A percentile compares a stretch with the other conserved stretches of the same genome.
phyloP scores from a whole-genome alignment of 768 basidiomycete species.

The Atractiella rhizophila region DNA sequence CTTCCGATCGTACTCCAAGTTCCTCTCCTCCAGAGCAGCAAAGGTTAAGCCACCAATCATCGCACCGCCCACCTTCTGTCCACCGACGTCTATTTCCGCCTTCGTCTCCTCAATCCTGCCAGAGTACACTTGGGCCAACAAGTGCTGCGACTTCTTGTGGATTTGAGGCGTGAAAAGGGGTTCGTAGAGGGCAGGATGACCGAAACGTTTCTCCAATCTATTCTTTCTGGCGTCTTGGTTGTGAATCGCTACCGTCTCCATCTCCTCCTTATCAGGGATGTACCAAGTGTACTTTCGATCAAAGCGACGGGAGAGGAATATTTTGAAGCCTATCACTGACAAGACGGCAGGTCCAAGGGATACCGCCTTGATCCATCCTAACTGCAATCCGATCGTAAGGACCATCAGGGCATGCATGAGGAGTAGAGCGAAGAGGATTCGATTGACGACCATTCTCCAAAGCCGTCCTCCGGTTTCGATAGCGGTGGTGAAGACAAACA shows the following conservation, averaged over 20 bases:
- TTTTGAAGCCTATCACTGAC: slow-evolving; percentile 54
- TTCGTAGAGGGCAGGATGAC: slow-evolving; percentile 65
- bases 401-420: slow-evolving; percentile 46
- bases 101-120: slow-evolving; percentile 15
- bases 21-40: slow-evolving; percentile 19
- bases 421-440: slow-evolving; percentile 26
- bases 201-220: slow-evolving; percentile 69
- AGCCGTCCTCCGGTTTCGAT: slow-evolving; percentile 62
- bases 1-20: slow-evolving; percentile 2
- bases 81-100: slow-evolving; percentile 18
- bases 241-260: slow-evolving; percentile 53
- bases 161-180: slow-evolving; percentile 19
- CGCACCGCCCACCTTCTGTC: slow-evolving; percentile 12
- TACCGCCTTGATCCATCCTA: slow-evolving; percentile 39
- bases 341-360: slow-evolving; percentile 67
- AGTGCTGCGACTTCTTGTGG: slow-evolving; percentile 23
- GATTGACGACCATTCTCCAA: slow-evolving; percentile 30
- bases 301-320: slow-evolving; percentile 31
- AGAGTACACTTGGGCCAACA: slow-evolving; percentile 17
- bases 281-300: slow-evolving; percentile 36
- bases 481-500: slow-evolving; percentile 69
- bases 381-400: slow-evolving; percentile 52
- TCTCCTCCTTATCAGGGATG: slow-evolving; percentile 54
- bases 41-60: slow-evolving; percentile 17
- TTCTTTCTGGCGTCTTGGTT: slow-evolving; percentile 44